Conservation (phyloP, 2,329 filamentous ascomycete genomes). For the Colletotrichum spinosum region DNA sequence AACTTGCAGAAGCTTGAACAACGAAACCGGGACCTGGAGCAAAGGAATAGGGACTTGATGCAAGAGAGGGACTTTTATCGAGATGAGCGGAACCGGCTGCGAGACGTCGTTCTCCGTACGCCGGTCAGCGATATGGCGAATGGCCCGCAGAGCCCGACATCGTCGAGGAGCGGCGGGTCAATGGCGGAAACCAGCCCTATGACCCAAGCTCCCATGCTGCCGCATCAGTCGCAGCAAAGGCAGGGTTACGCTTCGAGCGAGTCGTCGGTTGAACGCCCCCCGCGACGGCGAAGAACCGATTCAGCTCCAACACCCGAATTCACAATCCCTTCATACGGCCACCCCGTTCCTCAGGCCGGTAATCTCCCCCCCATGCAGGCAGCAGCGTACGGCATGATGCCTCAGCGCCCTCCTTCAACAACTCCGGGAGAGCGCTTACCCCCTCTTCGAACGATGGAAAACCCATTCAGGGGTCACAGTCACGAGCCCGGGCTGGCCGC, state of each 20-base stretch:
- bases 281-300: constrained; percentile 61
- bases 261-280: constrained; percentile 56
- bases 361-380: constrained; percentile 56
- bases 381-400: constrained; percentile 50
- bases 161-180: constrained; percentile 49
- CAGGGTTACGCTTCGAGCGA: constrained; percentile 54
- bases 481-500: constrained; percentile 8
- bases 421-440: constrained; percentile 58
- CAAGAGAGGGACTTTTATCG: constrained; percentile 80
- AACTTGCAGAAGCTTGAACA: constrained; percentile 77
- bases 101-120: constrained; percentile 72
- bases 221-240: constrained; percentile 40
- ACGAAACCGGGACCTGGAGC: constrained; percentile 73
- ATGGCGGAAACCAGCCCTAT: constrained; percentile 53
- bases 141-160: constrained; percentile 63
- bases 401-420: constrained; percentile 51
- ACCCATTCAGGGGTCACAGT: constrained; percentile 36
- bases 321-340: constrained; percentile 52
- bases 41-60: constrained; percentile 43
- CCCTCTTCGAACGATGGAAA: constrained; percentile 60
- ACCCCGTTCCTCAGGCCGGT: constrained; percentile 47
- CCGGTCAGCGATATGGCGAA: constrained; percentile 66
- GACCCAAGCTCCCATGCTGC: constrained; percentile 42
- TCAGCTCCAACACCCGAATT: constrained; percentile 54
- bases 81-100: constrained; percentile 77